Conservation (phyloP, 1,284 basidiomycete species). For the Peniophora sp. region DNA sequence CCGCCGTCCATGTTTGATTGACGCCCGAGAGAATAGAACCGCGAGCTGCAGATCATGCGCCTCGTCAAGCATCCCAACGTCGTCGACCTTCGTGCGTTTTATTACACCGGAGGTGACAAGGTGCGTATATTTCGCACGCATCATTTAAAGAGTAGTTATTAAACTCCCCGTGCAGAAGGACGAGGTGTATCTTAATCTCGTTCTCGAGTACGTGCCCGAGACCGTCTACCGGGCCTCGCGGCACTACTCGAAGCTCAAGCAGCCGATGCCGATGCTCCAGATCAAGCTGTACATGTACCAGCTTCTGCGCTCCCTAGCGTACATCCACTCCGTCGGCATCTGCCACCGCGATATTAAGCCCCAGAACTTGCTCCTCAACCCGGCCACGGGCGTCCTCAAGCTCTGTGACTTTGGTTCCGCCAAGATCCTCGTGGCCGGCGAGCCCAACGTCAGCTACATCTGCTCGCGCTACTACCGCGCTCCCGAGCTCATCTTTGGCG, state of each 20-base stretch:
- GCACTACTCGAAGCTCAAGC: slow-evolving; percentile 99
- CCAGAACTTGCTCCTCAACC: slow-evolving; percentile 96
- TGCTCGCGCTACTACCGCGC: slow-evolving; percentile 99
- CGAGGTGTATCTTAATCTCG: slow-evolving; percentile 99
- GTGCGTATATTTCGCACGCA: slow-evolving; percentile 31
- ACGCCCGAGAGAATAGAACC: slow-evolving; percentile 59
- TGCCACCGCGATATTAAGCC: slow-evolving; percentile 99
- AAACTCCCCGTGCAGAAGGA: slow-evolving; percentile 67
- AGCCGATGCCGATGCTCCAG: slow-evolving; percentile 98
- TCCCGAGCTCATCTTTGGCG: slow-evolving; percentile 98
- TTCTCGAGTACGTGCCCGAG: slow-evolving; percentile 98
- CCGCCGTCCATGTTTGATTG: slow-evolving; percentile 4
- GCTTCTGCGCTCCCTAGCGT: slow-evolving; percentile 92
- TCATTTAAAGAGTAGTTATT: slow-evolving; percentile 6
- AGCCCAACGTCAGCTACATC: slow-evolving; percentile 99
- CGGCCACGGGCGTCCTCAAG: slow-evolving; percentile 93
- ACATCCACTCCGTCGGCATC: slow-evolving; percentile 97
- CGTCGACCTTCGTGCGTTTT: slow-evolving; percentile 95
- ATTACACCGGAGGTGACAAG: slow-evolving; percentile 99
- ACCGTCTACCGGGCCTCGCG: slow-evolving; percentile 98
- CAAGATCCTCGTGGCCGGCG: slow-evolving; percentile 95
- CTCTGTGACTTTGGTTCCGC: slow-evolving; percentile 99
- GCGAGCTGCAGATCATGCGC: slow-evolving; percentile 99
- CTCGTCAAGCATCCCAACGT: slow-evolving; percentile 97
- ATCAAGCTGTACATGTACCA: slow-evolving; percentile 99